Percentiles rank a stretch among this genome's conserved stretches.
Evolutionary conservation across 305 asterid genomes (phyloP).

Genomic region (Coffea humblotiana): DNA sequence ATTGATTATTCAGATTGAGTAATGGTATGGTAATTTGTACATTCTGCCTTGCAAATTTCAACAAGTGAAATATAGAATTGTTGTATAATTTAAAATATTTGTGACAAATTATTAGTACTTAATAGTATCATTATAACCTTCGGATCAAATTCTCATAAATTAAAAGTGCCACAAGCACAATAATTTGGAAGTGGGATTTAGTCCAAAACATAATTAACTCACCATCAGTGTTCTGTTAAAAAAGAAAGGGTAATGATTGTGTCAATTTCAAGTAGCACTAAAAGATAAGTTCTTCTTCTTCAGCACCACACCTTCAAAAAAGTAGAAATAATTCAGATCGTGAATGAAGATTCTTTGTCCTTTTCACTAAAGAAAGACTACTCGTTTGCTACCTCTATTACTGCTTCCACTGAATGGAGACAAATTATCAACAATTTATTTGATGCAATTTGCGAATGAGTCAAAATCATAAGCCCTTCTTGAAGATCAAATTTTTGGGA

Average conservation of each 20-base stretch:
- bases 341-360: not conserved
- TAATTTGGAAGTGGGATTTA: not conserved
- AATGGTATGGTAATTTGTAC: not conserved
- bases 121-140: not conserved
- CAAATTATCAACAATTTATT: not conserved
- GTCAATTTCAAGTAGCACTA: not conserved
- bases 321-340: not conserved
- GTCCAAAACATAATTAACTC: not conserved
- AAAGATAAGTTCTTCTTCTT: not conserved
- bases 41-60: not conserved
- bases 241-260: not conserved
- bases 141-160: not conserved
- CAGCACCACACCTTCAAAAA: not conserved
- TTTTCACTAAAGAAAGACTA: not conserved
- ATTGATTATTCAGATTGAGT: not conserved
- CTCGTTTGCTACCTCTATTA: not conserved
- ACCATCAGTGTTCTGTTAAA: not conserved
- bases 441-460: not conserved
- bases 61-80: too few species aligned
- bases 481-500: not conserved
- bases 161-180: not conserved
- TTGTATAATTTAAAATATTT: not conserved
- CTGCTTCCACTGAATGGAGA: not conserved
- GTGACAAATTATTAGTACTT: not conserved
- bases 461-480: not conserved